A percentile compares a stretch with the other conserved stretches of the same genome.
phyloP scores from a whole-genome alignment of 257 asterid species.

The Ligustrum vulgare region DNA sequence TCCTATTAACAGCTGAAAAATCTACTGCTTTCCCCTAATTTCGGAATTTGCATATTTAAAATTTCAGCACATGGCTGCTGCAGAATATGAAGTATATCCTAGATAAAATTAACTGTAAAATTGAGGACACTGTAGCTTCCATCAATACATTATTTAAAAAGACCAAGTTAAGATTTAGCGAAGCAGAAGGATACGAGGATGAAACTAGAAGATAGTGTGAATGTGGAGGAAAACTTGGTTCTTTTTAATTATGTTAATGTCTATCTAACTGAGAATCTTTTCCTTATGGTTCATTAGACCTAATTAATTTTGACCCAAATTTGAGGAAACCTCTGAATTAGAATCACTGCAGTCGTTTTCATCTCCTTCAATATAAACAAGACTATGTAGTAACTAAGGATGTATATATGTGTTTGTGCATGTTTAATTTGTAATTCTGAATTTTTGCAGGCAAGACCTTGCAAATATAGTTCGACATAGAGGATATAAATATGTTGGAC shows the following conservation, averaged over 20 bases:
- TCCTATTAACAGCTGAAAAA: not conserved
- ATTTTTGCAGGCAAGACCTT: constrained; percentile 64
- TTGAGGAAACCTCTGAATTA: not conserved
- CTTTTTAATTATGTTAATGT: not conserved
- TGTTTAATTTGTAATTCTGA: not conserved
- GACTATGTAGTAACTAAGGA: not conserved
- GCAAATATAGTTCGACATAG: constrained; percentile 89
- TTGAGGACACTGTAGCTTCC: not conserved
- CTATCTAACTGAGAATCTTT: not conserved
- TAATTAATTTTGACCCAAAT: not conserved
- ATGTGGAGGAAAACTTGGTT: not conserved
- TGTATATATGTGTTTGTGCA: not conserved
- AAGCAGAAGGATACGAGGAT: not conserved
- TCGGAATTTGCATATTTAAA: not conserved
- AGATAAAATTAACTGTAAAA: not conserved
- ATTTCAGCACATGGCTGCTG: not conserved
- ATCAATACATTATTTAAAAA: not conserved
- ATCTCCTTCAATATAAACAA: not conserved
- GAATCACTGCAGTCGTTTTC: not conserved
- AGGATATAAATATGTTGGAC: constrained; percentile 71
- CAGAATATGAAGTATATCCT: not conserved
- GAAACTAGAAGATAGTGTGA: not conserved
- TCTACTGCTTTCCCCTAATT: not conserved
- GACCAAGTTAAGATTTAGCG: not conserved
- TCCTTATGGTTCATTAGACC: not conserved